Evolutionary conservation across 139 green algal species (phyloP).

Genomic region (Yamagishiella unicocca): DNA sequence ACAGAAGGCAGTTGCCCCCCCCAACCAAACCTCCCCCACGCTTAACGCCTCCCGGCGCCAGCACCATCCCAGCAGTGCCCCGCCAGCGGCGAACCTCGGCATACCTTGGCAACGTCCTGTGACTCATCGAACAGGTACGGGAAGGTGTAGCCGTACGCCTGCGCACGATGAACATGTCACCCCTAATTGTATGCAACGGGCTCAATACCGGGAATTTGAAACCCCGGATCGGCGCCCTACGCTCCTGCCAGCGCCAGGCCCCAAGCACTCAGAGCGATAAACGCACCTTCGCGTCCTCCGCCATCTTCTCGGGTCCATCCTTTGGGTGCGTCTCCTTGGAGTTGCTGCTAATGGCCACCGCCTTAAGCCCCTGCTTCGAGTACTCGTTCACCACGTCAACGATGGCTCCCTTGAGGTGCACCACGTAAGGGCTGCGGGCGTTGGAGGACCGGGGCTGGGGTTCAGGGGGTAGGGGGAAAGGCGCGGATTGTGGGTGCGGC

Average conservation of each 20-base stretch:
- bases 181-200: too few relatives aligned
- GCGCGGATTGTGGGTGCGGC: too few relatives aligned
- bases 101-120: slow-evolving; percentile 84
- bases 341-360: slow-evolving; percentile 87
- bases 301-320: slow-evolving; percentile 80
- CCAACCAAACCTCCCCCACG: too few relatives aligned
- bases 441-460: background rate
- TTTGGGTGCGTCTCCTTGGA: slow-evolving; percentile 75
- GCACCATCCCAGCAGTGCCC: too few relatives aligned
- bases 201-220: too few relatives aligned
- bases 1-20: too few relatives aligned
- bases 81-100: background rate
- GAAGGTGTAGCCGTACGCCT: slow-evolving; percentile 65
- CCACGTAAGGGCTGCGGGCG: slow-evolving; percentile 61
- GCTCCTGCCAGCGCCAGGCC: too few relatives aligned
- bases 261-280: too few relatives aligned
- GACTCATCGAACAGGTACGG: slow-evolving; percentile 78
- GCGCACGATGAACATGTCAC: too few relatives aligned
- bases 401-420: slow-evolving; percentile 70
- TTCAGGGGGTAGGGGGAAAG: background rate
- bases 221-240: too few relatives aligned
- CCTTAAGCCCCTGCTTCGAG: slow-evolving; percentile 66
- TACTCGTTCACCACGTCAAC: slow-evolving; percentile 72
- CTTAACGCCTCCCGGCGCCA: too few relatives aligned
- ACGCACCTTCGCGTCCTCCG: slow-evolving; percentile 62